Evolutionary conservation across 805 yeast genomes (phyloP), one percentile per base, ranked within the genome.

Genomic region (Metschnikowia cerradonensis): DNA sequence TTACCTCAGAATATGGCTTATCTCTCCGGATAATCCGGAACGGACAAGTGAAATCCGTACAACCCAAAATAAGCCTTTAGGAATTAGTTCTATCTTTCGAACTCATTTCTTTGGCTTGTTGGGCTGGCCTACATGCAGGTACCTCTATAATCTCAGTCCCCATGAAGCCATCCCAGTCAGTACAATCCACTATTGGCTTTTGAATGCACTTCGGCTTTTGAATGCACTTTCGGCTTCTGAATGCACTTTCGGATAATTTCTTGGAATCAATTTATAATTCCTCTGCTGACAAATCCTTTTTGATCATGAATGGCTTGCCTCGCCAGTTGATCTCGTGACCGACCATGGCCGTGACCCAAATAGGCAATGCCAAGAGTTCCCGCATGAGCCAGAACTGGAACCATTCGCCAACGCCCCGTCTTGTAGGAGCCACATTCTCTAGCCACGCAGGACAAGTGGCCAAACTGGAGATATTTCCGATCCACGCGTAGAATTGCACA

Each of bases 311-410:
- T 1, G 90, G 88, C 55, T 81, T 76, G 35, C 89, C 88, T 52
- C 97, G 73, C 90, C 90, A 84, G 66, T 89, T 88, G 37, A 84
- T 83, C 43, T 79, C 77, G 11, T 84, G 83, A 0, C 96, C 96
- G 31, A 74, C 56, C 85, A 90, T 84, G 1, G 96, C 96, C 30
- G 71, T 72, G 2, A 85, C 52, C 97, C 97, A 90, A 20, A 90
- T 80, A 0, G 96, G 96, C 19, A 90, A 68, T 1, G 96, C 96
- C 48, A 88, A 67, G 0, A 76, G 2, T 63, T 90, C 97, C 47
- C 97, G 73, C 34, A 81, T 63, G 0, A 78, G 34, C 97, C 97
- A 90, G 51, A 65, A 59, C 43, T 48, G 55, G 13, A 59, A 39
- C 75, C 77, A 73, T 23, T 53, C 60, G 40, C 44, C 38, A n/a